Percentiles rank a stretch among this genome's conserved stretches.
Evolutionary conservation across 768 basidiomycete genomes (phyloP).

Genomic region (Rhizopogon sp.): DNA sequence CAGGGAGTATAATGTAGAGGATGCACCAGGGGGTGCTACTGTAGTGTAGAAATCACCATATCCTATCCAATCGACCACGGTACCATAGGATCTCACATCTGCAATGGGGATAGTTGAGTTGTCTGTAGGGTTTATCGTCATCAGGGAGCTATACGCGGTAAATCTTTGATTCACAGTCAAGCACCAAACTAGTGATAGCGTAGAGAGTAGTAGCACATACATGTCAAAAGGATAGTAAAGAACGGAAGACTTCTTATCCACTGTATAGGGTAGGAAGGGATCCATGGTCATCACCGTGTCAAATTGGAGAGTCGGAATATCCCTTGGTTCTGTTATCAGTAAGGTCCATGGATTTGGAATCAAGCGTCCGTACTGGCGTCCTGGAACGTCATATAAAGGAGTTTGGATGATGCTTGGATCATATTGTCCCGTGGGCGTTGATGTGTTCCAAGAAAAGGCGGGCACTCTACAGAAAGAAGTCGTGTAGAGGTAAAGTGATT

Average conservation of each 20-base stretch:
- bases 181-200: background rate
- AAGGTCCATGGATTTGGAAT: background rate
- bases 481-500: background rate
- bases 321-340: background rate
- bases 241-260: background rate
- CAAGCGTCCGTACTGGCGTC: background rate
- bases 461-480: background rate
- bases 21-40: background rate
- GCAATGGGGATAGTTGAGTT: constrained; percentile 4
- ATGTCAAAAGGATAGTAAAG: constrained; percentile 6
- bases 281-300: background rate
- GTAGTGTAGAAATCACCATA: background rate
- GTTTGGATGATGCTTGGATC: background rate
- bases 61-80: constrained; percentile 3
- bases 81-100: background rate
- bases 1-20: background rate
- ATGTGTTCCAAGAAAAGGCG: background rate
- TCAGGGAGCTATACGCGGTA: background rate
- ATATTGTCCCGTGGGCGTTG: constrained; percentile 1
- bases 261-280: constrained; percentile 1
- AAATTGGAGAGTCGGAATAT: background rate
- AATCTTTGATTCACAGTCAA: background rate
- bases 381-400: constrained; percentile 2
- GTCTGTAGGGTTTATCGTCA: constrained; percentile 1
- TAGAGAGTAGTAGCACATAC: background rate